Percentiles rank a stretch among this genome's conserved stretches.
These are phyloP conservation scores for Xerocomellus intermedius DNA, from an alignment of 768 basidiomycete species.

Conservation along the genomic window DNA sequence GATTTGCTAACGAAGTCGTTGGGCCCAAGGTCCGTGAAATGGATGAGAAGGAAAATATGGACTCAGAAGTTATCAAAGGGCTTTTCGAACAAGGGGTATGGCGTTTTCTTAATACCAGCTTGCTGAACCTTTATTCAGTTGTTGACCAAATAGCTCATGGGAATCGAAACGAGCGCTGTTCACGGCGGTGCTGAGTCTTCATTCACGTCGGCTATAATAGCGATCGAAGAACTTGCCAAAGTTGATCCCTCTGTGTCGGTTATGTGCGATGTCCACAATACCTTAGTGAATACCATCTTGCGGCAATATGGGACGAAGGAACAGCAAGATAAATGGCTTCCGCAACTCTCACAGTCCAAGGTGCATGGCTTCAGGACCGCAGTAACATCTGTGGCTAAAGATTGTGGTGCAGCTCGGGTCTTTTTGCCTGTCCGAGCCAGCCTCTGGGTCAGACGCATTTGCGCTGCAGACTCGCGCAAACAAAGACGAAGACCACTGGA, in stretches of 20 bases:
- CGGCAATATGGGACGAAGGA: constrained; percentile 81
- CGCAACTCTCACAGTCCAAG: constrained; percentile 74
- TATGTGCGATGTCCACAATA: constrained; percentile 97
- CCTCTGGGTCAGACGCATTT: constrained; percentile 96
- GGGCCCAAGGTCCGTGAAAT: constrained; percentile 92
- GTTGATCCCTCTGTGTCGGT: constrained; percentile 97
- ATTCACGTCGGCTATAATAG: constrained; percentile 94
- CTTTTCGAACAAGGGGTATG: constrained; percentile 94
- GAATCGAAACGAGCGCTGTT: constrained; percentile 85
- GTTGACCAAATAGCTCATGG: constrained; percentile 73
- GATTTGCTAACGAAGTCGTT: constrained; percentile 88
- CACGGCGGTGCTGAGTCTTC: constrained; percentile 87
- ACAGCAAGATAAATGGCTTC: constrained; percentile 87
- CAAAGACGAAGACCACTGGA: constrained; percentile 81
- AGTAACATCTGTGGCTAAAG: neutral
- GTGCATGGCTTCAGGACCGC: constrained; percentile 37
- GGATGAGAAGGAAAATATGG: constrained; percentile 98
- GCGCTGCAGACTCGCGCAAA: constrained; percentile 91
- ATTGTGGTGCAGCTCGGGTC: constrained; percentile 70
- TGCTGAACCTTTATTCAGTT: neutral
- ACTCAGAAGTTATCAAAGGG: constrained; percentile 78
- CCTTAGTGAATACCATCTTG: constrained; percentile 93
- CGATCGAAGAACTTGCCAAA: constrained; percentile 95
- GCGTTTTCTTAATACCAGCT: constrained; percentile 2
- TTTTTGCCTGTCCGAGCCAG: constrained; percentile 92